Conservation (phyloP, 371 early-diverging fungal genomes). For the Coemansia sp. region DNA sequence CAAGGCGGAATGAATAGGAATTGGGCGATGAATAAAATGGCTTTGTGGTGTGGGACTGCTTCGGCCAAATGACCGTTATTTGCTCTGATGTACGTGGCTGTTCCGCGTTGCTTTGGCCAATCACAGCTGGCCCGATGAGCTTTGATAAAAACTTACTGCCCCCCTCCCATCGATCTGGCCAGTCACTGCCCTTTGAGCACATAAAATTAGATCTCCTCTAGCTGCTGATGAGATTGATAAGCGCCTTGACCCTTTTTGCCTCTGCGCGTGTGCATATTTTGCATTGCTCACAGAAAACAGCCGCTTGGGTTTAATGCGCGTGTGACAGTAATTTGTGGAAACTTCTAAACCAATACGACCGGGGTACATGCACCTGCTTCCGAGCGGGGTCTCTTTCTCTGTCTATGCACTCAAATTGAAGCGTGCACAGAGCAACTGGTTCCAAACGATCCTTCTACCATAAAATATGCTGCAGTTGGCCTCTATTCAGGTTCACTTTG, state of each 20-base stretch:
- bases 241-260: background rate
- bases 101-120: background rate
- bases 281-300: background rate
- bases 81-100: constrained; percentile 1
- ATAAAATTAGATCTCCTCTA: constrained; percentile 3
- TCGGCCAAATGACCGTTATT: background rate
- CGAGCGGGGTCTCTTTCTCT: background rate
- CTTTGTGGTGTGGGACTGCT: background rate
- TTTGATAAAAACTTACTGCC: background rate
- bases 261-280: constrained; percentile 3
- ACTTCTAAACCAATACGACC: background rate
- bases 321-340: constrained; percentile 6
- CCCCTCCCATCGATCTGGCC: constrained; percentile 1
- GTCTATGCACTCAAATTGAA: constrained; percentile 7
- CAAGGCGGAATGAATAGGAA: constrained; percentile 5
- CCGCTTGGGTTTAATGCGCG: background rate
- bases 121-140: constrained; percentile 1
- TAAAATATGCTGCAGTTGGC: background rate
- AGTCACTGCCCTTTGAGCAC: background rate
- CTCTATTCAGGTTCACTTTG: background rate
- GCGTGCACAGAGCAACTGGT: background rate
- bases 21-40: constrained; percentile 2
- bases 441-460: background rate
- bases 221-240: background rate
- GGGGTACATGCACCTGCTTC: background rate